phyloP scores from a whole-genome alignment of 2,329 filamentous ascomycete genomes.

The Colletotrichum melonis region DNA sequence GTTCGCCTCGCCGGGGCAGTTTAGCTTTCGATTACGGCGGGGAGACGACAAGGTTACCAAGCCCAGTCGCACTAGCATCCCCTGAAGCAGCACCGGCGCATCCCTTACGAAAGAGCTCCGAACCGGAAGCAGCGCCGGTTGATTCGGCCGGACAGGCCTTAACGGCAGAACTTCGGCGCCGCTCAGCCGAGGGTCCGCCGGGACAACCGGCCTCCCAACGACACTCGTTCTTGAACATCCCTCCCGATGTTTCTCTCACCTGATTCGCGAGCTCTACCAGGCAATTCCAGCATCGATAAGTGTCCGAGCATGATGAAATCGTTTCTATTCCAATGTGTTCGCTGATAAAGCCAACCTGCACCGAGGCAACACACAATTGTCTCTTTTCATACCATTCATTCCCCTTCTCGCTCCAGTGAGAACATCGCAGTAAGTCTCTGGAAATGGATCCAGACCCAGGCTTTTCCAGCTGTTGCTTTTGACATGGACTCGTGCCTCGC shows the following conservation, averaged over 20 bases:
- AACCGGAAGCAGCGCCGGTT: background rate
- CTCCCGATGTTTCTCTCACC: background rate
- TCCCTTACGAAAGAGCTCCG: background rate
- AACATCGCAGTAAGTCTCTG: too few species aligned
- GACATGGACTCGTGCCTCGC: background rate
- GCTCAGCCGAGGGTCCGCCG: too few species aligned
- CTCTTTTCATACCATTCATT: too few species aligned
- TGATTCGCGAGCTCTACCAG: background rate
- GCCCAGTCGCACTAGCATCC: background rate
- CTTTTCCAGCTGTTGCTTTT: background rate
- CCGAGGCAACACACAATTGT: too few species aligned
- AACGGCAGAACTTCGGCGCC: conserved; percentile 6
- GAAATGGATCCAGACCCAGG: background rate
- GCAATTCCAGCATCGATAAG: background rate
- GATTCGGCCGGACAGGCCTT: background rate
- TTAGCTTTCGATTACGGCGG: conserved; percentile 3
- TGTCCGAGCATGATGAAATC: background rate
- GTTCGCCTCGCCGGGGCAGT: background rate
- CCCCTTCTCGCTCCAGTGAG: too few species aligned
- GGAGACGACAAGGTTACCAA: conserved; percentile 1
- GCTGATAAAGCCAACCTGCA: background rate
- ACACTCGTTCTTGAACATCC: background rate
- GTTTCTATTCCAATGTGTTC: background rate
- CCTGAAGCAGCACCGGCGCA: background rate
- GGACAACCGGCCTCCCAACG: background rate